Conservation (phyloP, 2,329 filamentous ascomycete genomes). For the Fusarium sp. region DNA sequence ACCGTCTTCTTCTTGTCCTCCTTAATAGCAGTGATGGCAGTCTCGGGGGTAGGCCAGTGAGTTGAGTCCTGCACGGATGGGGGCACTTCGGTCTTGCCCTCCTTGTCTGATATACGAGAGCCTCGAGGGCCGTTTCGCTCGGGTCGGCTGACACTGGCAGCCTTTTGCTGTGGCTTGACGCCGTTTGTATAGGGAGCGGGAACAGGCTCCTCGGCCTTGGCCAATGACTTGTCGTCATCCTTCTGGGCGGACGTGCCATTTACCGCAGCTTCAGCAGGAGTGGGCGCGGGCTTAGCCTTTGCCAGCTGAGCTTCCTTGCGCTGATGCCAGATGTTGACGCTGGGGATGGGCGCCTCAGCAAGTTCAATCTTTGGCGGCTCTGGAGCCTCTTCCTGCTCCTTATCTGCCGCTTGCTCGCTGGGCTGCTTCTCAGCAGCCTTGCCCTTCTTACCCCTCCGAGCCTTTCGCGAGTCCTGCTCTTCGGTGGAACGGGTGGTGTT, state of each 20-base stretch:
- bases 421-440: conserved; percentile 54
- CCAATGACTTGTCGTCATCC: conserved; percentile 56
- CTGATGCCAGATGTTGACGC: conserved; percentile 88
- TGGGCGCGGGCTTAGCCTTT: conserved; percentile 54
- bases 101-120: conserved; percentile 55
- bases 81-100: conserved; percentile 48
- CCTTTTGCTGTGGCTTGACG: conserved; percentile 54
- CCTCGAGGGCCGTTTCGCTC: conserved; percentile 58
- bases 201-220: conserved; percentile 40
- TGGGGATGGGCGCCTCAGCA: conserved; percentile 80
- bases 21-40: conserved; percentile 65
- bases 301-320: conserved; percentile 71
- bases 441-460: conserved; percentile 69
- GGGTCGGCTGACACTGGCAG: conserved; percentile 51
- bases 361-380: conserved; percentile 69
- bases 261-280: conserved; percentile 50
- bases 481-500: conserved; percentile 71
- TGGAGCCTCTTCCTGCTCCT: conserved; percentile 56
- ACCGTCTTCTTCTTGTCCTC: conserved; percentile 78
- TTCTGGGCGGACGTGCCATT: conserved; percentile 43
- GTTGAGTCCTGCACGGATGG: conserved; percentile 78
- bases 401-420: conserved; percentile 62
- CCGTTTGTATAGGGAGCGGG: conserved; percentile 47
- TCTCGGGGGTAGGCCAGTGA: conserved; percentile 91
- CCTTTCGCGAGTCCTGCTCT: conserved; percentile 57